A percentile compares a stretch with the other conserved stretches of the same genome.
phyloP scores from a whole-genome alignment of 2,329 filamentous ascomycete genomes.

The Albophoma yamanashiensis region DNA sequence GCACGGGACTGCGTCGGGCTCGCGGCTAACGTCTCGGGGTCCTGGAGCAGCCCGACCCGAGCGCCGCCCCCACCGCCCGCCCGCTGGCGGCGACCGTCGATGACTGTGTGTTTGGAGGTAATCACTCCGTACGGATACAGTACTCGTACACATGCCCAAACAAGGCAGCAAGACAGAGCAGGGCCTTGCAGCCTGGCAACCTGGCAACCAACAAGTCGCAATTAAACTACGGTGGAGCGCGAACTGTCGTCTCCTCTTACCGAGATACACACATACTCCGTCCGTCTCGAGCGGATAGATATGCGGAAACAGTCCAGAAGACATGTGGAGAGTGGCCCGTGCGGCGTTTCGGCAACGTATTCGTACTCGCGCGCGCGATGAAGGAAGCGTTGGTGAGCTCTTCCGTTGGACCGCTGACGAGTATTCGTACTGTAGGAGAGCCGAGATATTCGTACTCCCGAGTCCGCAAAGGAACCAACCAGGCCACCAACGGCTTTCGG shows the following conservation, averaged over 20 bases:
- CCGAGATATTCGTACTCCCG: too few relatives aligned
- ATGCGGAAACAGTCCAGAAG: neutral
- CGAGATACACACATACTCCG: neutral
- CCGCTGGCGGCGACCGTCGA: neutral
- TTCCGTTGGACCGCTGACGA: neutral
- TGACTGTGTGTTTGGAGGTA: too few relatives aligned
- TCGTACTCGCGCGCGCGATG: neutral
- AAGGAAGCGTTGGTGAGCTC: neutral
- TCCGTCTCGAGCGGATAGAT: neutral
- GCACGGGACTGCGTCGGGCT: neutral
- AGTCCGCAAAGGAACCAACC: too few relatives aligned
- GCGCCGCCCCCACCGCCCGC: neutral
- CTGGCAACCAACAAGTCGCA: neutral
- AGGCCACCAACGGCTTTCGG: neutral
- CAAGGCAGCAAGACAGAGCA: too few relatives aligned
- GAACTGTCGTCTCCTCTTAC: neutral
- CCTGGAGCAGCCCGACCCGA: constrained; percentile 18
- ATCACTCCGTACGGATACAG: too few relatives aligned
- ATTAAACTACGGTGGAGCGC: neutral
- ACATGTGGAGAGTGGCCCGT: neutral
- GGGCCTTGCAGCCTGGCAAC: neutral
- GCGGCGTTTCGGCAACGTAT: neutral
- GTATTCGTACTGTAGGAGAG: neutral
- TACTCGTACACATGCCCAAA: too few relatives aligned
- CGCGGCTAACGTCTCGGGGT: constrained; percentile 13